These are phyloP conservation scores for Hyphochytrium catenoides DNA, from an alignment of 352 stramenopile genomes.

Conservation along the genomic window DNA sequence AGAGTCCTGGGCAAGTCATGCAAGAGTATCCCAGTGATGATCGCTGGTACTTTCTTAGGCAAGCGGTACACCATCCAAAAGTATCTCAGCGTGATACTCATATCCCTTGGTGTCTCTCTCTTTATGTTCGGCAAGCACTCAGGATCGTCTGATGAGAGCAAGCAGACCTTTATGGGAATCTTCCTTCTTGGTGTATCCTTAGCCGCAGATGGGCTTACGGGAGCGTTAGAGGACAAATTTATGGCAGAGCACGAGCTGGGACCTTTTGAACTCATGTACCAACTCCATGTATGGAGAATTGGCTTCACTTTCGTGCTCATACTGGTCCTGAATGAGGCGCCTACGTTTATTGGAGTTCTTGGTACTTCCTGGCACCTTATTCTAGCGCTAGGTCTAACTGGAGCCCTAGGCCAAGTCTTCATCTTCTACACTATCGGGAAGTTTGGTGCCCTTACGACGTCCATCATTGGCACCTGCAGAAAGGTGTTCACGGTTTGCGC, in stretches of 20 bases:
- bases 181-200: constrained; percentile 37
- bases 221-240: constrained; percentile 49
- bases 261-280: constrained; percentile 59
- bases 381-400: constrained; percentile 37
- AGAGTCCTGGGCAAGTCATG: constrained; percentile 59
- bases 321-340: too few species aligned
- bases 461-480: constrained; percentile 53
- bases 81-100: constrained; percentile 40
- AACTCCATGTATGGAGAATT: constrained; percentile 58
- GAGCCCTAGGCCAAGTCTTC: constrained; percentile 45
- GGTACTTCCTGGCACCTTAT: constrained; percentile 13
- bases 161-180: constrained; percentile 33
- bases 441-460: constrained; percentile 50
- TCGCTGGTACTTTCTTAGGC: constrained; percentile 34
- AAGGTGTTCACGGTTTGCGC: constrained; percentile 60
- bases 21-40: constrained; percentile 62
- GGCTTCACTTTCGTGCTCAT: constrained; percentile 30
- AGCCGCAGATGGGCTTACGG: constrained; percentile 43
- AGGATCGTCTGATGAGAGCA: too few species aligned
- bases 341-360: too few species aligned
- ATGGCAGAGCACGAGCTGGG: constrained; percentile 50
- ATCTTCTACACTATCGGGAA: constrained; percentile 65
- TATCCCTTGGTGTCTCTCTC: constrained; percentile 37
- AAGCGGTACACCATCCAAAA: constrained; percentile 54
- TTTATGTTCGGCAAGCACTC: constrained; percentile 39